Percentiles rank a stretch among this genome's conserved stretches.
These are phyloP conservation scores for Arthrobotrys sinensis DNA, from an alignment of 2,329 filamentous ascomycete genomes.

Conservation along the genomic window DNA sequence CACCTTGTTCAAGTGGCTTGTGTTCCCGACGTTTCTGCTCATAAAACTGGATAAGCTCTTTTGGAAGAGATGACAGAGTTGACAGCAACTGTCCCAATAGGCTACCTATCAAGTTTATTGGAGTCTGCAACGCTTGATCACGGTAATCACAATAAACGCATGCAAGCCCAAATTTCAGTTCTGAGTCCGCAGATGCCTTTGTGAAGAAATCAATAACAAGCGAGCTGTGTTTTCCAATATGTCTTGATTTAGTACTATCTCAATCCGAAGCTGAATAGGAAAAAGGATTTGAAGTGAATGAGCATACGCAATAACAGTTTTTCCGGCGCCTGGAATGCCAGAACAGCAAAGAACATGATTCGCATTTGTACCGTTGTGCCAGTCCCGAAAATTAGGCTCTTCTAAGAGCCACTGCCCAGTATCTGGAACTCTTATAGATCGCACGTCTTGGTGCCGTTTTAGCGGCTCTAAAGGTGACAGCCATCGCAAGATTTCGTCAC, in stretches of 20 bases:
- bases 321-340: conserved; percentile 37
- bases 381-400: conserved; percentile 27
- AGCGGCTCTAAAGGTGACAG: conserved; percentile 33
- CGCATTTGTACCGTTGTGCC: conserved; percentile 1
- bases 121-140: conserved; percentile 22
- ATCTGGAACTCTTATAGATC: conserved; percentile 10
- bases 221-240: conserved; percentile 18
- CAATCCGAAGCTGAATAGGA: not conserved
- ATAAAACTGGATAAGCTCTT: conserved; percentile 19
- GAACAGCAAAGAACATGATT: conserved; percentile 36
- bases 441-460: conserved; percentile 26
- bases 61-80: conserved; percentile 12
- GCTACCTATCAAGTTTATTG: conserved; percentile 24
- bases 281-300: conserved; percentile 4
- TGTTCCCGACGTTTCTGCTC: not conserved
- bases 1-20: conserved; percentile 19
- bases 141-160: conserved; percentile 38
- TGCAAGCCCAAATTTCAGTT: conserved; percentile 16
- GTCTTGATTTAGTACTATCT: conserved; percentile 11
- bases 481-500: conserved; percentile 32
- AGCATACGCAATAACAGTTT: conserved; percentile 37
- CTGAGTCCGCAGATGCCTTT: not conserved
- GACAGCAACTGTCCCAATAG: conserved; percentile 17
- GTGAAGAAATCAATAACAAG: conserved; percentile 34
- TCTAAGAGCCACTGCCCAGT: conserved; percentile 37